Evolutionary conservation across 1,284 basidiomycete species (phyloP).

Genomic region (Pseudozyma pruni): DNA sequence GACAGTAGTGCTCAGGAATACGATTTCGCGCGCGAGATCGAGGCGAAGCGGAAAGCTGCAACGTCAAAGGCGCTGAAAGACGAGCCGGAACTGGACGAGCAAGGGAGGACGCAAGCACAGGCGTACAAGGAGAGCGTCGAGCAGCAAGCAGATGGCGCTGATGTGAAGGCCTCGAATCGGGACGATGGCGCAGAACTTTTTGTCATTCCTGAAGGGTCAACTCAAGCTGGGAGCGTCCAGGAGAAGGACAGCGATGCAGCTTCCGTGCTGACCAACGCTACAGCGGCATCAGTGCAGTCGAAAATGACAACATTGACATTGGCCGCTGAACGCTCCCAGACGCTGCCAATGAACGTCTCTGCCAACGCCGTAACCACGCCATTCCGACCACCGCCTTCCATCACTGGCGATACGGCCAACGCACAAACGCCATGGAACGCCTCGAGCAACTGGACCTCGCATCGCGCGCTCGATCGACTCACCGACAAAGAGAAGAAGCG

Average conservation of each 20-base stretch:
- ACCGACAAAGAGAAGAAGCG: conserved; percentile 42
- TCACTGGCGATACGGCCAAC: conserved; percentile 24
- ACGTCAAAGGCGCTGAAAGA: not conserved
- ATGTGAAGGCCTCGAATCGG: not conserved
- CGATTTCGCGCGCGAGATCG: conserved; percentile 53
- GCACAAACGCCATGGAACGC: conserved; percentile 38
- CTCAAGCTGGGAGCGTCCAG: not conserved
- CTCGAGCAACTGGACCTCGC: conserved; percentile 29
- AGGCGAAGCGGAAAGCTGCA: conserved; percentile 2
- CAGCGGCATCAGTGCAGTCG: conserved; percentile 25
- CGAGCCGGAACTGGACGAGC: conserved; percentile 18
- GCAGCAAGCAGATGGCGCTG: not conserved
- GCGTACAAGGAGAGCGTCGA: conserved; percentile 41
- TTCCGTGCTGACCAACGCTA: conserved; percentile 34
- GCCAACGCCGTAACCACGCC: conserved; percentile 25
- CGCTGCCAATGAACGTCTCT: conserved; percentile 30
- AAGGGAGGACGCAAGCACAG: conserved; percentile 29
- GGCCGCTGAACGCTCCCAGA: conserved; percentile 19
- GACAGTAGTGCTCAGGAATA: conserved; percentile 32
- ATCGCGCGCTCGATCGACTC: conserved; percentile 43
- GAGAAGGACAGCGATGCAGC: conserved; percentile 15
- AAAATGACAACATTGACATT: conserved; percentile 40
- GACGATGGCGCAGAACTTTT: conserved; percentile 10
- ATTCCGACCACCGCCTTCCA: conserved; percentile 35
- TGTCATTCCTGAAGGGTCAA: conserved; percentile 7